These are phyloP conservation scores for Odontarrhena argentea DNA, from an alignment of 345 rosid genomes.

Conservation along the genomic window DNA sequence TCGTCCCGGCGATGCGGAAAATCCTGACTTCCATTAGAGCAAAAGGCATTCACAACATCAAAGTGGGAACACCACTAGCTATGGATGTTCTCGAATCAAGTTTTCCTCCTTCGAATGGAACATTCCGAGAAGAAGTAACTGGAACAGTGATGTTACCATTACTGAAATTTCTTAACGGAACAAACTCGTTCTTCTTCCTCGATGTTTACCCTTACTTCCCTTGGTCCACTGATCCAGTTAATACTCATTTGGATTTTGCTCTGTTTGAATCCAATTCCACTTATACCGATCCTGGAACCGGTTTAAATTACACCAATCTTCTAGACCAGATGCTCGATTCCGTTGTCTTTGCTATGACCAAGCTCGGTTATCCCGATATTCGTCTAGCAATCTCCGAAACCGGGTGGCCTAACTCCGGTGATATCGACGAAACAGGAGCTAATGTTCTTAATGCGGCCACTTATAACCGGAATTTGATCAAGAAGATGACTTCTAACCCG, in stretches of 20 bases:
- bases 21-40: constrained; percentile 52
- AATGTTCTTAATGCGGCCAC: constrained; percentile 70
- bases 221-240: constrained; percentile 55
- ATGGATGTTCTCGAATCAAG: constrained; percentile 61
- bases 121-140: constrained; percentile 58
- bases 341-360: constrained; percentile 56
- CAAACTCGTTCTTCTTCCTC: constrained; percentile 67
- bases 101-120: constrained; percentile 71
- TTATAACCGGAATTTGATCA: constrained; percentile 69
- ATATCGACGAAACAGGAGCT: constrained; percentile 66
- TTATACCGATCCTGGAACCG: constrained; percentile 58
- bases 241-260: constrained; percentile 51
- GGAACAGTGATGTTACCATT: constrained; percentile 54
- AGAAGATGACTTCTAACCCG: constrained; percentile 49
- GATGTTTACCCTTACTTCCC: constrained; percentile 84
- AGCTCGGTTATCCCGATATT: constrained; percentile 57
- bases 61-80: constrained; percentile 73
- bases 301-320: constrained; percentile 61
- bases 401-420: constrained; percentile 84
- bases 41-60: constrained; percentile 53
- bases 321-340: constrained; percentile 88
- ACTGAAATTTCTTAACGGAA: constrained; percentile 62
- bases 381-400: constrained; percentile 68
- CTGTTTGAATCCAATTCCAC: constrained; percentile 48
- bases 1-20: constrained; percentile 70